Evolutionary conservation across 2,329 filamentous ascomycete genomes (phyloP).

Genomic region (Cladophialophora carrionii): DNA sequence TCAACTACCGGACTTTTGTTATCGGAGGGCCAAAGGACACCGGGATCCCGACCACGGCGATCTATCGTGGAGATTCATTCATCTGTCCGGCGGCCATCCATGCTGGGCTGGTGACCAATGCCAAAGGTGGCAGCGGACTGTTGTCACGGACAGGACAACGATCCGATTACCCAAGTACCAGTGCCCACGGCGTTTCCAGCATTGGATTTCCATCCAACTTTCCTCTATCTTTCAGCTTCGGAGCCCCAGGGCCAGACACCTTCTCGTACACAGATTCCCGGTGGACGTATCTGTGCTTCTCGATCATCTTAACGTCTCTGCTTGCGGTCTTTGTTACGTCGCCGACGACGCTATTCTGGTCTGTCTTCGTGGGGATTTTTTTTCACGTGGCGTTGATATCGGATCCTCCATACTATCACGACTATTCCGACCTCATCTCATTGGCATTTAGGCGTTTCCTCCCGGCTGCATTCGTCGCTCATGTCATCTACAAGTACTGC

Average conservation of each 20-base stretch:
- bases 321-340: constrained; percentile 62
- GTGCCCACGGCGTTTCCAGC: constrained; percentile 57
- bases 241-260: neutral
- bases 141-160: constrained; percentile 58
- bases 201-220: constrained; percentile 61
- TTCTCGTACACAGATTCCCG: constrained; percentile 58
- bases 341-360: constrained; percentile 60
- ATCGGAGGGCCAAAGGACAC: constrained; percentile 55
- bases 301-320: constrained; percentile 58
- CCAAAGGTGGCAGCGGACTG: constrained; percentile 61
- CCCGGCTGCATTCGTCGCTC: constrained; percentile 62
- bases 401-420: constrained; percentile 59
- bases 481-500: constrained; percentile 60
- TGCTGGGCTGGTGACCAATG: constrained; percentile 59
- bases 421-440: constrained; percentile 60
- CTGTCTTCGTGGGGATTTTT: constrained; percentile 60
- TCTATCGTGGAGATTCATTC: constrained; percentile 64
- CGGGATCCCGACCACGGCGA: constrained; percentile 46
- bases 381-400: constrained; percentile 64
- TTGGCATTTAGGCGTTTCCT: constrained; percentile 61
- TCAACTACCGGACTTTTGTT: constrained; percentile 59
- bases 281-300: constrained; percentile 61
- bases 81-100: constrained; percentile 65
- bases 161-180: constrained; percentile 50
- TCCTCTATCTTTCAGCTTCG: constrained; percentile 42